These are phyloP conservation scores for Ramularia endophylla DNA, from an alignment of 2,329 filamentous ascomycete genomes.

Conservation along the genomic window DNA sequence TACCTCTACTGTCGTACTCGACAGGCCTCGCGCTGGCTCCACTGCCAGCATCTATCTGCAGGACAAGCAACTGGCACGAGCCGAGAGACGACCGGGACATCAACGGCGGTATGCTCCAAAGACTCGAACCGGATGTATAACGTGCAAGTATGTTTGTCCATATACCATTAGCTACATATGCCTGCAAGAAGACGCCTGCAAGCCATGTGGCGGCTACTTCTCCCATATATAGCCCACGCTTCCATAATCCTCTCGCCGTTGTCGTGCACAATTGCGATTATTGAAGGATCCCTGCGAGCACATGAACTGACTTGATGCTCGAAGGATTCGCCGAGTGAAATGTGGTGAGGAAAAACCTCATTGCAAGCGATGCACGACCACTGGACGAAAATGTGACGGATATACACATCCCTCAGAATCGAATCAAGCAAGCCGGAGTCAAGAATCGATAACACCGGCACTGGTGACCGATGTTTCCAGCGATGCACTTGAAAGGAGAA, in stretches of 20 bases:
- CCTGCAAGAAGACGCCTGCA: too few species aligned
- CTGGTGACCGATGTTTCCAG: slow-evolving; percentile 19
- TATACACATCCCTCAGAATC: slow-evolving; percentile 32
- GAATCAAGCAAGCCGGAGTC: slow-evolving; percentile 7
- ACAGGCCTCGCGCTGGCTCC: slow-evolving; percentile 10
- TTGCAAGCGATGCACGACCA: slow-evolving; percentile 50
- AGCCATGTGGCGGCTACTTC: too few species aligned
- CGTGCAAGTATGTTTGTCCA: slow-evolving; percentile 18
- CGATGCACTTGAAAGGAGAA: slow-evolving; percentile 24
- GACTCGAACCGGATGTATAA: slow-evolving; percentile 20
- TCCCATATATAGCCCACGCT: too few species aligned
- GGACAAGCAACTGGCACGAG: slow-evolving; percentile 12
- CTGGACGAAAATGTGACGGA: slow-evolving; percentile 53
- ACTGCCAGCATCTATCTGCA: not conserved
- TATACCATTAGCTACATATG: too few species aligned
- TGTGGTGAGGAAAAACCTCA: slow-evolving; percentile 51
- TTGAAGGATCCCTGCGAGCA: not conserved
- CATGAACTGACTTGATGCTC: slow-evolving; percentile 3
- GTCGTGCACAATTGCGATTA: too few species aligned
- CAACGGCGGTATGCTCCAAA: slow-evolving; percentile 20
- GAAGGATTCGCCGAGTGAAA: slow-evolving; percentile 52
- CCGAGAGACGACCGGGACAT: slow-evolving; percentile 17
- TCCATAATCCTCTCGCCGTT: too few species aligned
- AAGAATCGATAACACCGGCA: slow-evolving; percentile 13
- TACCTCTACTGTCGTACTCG: slow-evolving; percentile 12